Conservation (phyloP, 495 filamentous ascomycete species). For the Copromyces sp. region DNA sequence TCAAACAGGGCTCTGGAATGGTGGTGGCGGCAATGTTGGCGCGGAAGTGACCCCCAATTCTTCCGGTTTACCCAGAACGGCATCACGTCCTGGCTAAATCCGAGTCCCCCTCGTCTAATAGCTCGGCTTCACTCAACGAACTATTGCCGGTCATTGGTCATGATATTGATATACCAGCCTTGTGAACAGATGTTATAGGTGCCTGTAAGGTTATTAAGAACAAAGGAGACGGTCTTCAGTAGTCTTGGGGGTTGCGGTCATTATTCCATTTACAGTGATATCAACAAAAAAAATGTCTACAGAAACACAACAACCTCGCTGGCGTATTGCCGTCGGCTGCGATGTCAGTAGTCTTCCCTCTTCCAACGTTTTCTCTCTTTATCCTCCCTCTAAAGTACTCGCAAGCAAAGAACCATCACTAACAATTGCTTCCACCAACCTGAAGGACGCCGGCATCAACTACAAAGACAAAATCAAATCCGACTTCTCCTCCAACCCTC, state of each 20-base stretch:
- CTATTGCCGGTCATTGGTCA: background rate
- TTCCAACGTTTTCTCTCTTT: background rate
- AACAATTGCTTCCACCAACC: background rate
- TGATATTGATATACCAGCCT: background rate
- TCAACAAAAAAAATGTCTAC: slow-evolving; percentile 1
- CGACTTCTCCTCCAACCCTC: slow-evolving; percentile 55
- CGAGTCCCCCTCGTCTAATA: background rate
- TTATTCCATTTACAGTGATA: background rate
- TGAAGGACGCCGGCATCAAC: slow-evolving; percentile 60
- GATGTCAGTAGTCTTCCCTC: slow-evolving; percentile 30
- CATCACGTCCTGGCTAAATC: background rate
- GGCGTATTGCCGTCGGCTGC: slow-evolving; percentile 38
- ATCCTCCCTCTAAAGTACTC: background rate
- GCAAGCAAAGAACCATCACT: slow-evolving; percentile 1
- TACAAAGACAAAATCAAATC: slow-evolving; percentile 75
- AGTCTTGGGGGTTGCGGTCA: background rate
- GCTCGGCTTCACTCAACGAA: background rate
- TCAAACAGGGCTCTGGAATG: background rate
- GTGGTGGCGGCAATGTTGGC: background rate
- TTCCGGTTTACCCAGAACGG: background rate
- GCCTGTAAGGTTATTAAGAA: background rate
- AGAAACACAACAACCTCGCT: slow-evolving; percentile 13
- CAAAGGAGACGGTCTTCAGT: background rate
- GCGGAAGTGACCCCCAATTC: background rate
- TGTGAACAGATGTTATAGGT: background rate